A percentile compares a stretch with the other conserved stretches of the same genome.
phyloP scores from a whole-genome alignment of 768 basidiomycete species.

The Suillus alpinus region DNA sequence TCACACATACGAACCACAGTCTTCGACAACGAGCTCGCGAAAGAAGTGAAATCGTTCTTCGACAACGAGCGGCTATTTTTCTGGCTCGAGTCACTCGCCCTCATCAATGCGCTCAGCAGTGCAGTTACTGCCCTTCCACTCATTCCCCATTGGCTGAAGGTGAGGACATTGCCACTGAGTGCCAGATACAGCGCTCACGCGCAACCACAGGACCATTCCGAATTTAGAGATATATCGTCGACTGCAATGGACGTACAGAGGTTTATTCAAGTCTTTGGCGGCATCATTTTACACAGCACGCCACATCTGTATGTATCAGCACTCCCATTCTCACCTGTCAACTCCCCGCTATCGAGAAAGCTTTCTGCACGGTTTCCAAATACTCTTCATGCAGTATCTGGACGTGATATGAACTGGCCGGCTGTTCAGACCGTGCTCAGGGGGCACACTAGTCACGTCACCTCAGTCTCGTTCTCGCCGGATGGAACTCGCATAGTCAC shows the following conservation, averaged over 20 bases:
- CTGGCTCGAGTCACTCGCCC: slow-evolving; percentile 2
- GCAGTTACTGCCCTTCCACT: neutral
- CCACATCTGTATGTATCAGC: too few species aligned
- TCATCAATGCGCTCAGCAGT: neutral
- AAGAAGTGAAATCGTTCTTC: slow-evolving; percentile 2
- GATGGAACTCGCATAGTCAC: too few species aligned
- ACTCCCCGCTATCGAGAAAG: too few species aligned
- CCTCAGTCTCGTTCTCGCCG: too few species aligned
- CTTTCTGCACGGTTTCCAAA: too few species aligned
- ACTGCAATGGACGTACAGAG: too few species aligned
- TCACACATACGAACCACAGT: slow-evolving; percentile 3
- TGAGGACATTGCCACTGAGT: too few species aligned
- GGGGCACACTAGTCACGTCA: neutral
- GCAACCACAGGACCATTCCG: neutral
- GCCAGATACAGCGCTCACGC: neutral
- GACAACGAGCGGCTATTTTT: slow-evolving; percentile 6
- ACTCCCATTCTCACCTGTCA: too few species aligned
- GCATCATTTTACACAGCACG: too few species aligned
- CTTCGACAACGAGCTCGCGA: neutral
- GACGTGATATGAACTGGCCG: too few species aligned
- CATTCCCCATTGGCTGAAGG: neutral
- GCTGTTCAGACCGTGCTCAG: slow-evolving; percentile 13
- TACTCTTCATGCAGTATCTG: too few species aligned
- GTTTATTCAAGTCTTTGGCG: too few species aligned
- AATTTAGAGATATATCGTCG: neutral